Percentiles rank a stretch among this genome's conserved stretches.
These are phyloP conservation scores for Artemisia argyi DNA, from an alignment of 129 eudicot species.

Conservation along the genomic window DNA sequence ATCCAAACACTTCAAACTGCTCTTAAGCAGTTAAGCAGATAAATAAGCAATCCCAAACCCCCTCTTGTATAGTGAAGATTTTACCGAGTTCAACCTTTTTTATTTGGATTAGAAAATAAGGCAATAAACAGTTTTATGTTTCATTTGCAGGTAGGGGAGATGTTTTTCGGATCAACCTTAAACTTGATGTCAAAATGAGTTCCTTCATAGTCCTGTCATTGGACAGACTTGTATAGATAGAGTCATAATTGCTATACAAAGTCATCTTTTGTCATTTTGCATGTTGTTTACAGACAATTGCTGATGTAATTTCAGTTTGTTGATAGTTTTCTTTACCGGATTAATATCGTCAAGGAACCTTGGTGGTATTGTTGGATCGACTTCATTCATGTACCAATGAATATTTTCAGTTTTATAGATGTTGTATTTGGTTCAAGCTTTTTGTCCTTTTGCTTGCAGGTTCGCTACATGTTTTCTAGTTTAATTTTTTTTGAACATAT, in stretches of 20 bases:
- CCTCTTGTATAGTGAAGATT: background rate
- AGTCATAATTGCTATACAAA: constrained; percentile 22
- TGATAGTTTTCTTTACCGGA: constrained; percentile 20
- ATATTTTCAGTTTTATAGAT: constrained; percentile 19
- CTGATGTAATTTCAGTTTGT: constrained; percentile 21
- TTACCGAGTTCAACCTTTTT: background rate
- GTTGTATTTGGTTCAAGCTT: constrained; percentile 18
- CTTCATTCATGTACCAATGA: constrained; percentile 25
- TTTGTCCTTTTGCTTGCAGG: background rate
- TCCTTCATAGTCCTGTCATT: constrained; percentile 5
- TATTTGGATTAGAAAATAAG: background rate
- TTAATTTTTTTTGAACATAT: too few species aligned
- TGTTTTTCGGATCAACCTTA: constrained; percentile 26
- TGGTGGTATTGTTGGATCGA: constrained; percentile 32
- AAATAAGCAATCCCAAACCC: too few species aligned
- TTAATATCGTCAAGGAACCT: constrained; percentile 31
- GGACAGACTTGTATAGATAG: constrained; percentile 27
- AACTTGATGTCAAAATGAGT: constrained; percentile 21
- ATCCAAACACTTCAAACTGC: too few species aligned
- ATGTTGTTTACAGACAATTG: constrained; percentile 24
- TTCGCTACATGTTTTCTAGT: too few species aligned
- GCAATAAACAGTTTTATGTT: background rate
- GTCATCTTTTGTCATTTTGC: constrained; percentile 28
- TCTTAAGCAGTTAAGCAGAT: too few species aligned
- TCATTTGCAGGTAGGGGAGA: constrained; percentile 27